Conservation (phyloP, 805 yeast genomes). For the Wickerhamomyces bovis region DNA sequence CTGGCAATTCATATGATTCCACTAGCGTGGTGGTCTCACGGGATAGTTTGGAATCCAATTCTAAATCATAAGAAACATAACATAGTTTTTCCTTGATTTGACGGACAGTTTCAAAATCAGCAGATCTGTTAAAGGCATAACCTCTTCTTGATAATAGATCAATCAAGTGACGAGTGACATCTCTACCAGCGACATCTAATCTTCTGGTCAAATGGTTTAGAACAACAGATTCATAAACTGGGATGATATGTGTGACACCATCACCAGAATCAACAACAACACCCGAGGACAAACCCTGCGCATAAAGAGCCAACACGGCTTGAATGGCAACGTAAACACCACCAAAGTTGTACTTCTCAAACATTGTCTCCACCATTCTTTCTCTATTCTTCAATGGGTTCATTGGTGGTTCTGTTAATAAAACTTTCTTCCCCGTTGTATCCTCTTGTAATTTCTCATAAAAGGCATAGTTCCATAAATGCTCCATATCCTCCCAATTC, state of each 20-base stretch:
- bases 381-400: conserved; percentile 88
- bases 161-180: conserved; percentile 93
- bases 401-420: conserved; percentile 97
- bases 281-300: conserved; percentile 94
- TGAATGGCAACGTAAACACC: conserved; percentile 95
- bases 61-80: conserved; percentile 91
- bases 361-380: conserved; percentile 87
- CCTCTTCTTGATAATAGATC: conserved; percentile 90
- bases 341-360: conserved; percentile 83
- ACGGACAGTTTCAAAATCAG: conserved; percentile 97
- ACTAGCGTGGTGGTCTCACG: conserved; percentile 94
- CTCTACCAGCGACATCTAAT: conserved; percentile 96
- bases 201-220: conserved; percentile 88
- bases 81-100: conserved; percentile 95
- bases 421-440: conserved; percentile 72
- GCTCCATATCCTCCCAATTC: conserved; percentile 99
- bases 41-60: conserved; percentile 79
- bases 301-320: conserved; percentile 96
- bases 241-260: conserved; percentile 97
- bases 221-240: conserved; percentile 96
- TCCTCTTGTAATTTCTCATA: conserved; percentile 83
- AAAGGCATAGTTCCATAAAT: conserved; percentile 96
- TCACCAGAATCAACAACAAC: conserved; percentile 99
- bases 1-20: conserved; percentile 89
- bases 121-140: conserved; percentile 95